These are phyloP conservation scores for Lecanicillium sp. DNA, from an alignment of 2,329 filamentous ascomycete genomes.

Conservation along the genomic window DNA sequence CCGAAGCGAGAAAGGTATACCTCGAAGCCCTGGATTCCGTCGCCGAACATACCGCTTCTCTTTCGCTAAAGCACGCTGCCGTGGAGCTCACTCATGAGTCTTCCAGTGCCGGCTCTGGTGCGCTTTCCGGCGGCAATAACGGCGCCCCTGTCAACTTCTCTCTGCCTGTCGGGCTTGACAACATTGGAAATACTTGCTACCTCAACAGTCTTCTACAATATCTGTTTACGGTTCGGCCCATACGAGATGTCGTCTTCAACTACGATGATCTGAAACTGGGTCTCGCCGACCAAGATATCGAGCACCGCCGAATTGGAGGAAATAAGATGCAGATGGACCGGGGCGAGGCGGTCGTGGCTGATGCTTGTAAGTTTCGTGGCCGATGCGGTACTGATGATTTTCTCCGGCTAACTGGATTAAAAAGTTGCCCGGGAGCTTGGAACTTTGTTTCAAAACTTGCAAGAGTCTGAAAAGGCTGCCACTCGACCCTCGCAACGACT, in stretches of 20 bases:
- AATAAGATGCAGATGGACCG: conserved; percentile 41
- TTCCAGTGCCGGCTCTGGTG: conserved; percentile 9
- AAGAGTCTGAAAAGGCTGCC: conserved; percentile 50
- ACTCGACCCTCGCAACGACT: conserved; percentile 69
- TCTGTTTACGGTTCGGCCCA: conserved; percentile 77
- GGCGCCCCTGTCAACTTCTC: conserved; percentile 27
- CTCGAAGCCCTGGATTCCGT: conserved; percentile 27
- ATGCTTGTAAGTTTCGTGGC: conserved; percentile 58
- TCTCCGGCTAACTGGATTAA: conserved; percentile 21
- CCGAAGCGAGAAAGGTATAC: conserved; percentile 21
- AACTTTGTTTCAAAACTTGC: conserved; percentile 62
- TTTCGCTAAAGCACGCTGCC: conserved; percentile 19
- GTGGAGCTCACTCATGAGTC: conserved; percentile 16
- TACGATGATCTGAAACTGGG: conserved; percentile 66
- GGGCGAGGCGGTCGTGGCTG: conserved; percentile 55
- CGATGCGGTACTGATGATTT: no score
- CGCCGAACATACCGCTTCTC: conserved; percentile 21
- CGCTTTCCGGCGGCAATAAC: conserved; percentile 7
- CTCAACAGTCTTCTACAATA: conserved; percentile 95
- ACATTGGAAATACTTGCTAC: conserved; percentile 97
- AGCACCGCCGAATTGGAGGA: conserved; percentile 67
- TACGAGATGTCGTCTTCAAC: conserved; percentile 73
- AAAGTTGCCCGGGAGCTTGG: conserved; percentile 69
- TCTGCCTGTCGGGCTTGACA: conserved; percentile 79
- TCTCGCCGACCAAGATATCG: conserved; percentile 54